Conservation (phyloP, 352 stramenopile species). For the Phytophthora uliginosa region DNA sequence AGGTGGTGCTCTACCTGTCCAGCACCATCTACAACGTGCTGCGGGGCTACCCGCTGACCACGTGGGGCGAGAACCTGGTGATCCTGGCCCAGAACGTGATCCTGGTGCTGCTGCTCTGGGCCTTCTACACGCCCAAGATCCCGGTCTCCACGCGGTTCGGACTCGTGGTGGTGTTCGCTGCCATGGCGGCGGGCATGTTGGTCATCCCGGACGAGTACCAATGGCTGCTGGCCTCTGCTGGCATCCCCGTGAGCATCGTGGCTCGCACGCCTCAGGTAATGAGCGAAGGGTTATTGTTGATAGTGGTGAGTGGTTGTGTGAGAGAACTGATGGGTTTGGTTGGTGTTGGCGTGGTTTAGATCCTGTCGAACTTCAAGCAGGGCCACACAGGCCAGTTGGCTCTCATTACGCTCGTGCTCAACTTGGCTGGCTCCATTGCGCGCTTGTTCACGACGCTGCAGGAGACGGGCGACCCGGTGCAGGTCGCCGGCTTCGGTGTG, state of each 20-base stretch:
- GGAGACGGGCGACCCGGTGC: slow-evolving; percentile 84
- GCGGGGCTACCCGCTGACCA: slow-evolving; percentile 85
- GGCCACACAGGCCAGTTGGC: slow-evolving; percentile 91
- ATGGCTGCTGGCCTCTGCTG: slow-evolving; percentile 77
- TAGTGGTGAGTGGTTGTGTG: not conserved
- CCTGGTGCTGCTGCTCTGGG: slow-evolving; percentile 85
- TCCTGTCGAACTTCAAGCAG: slow-evolving; percentile 91
- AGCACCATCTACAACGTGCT: slow-evolving; percentile 89
- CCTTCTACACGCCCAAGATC: slow-evolving; percentile 74
- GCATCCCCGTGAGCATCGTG: slow-evolving; percentile 84
- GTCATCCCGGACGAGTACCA: slow-evolving; percentile 78
- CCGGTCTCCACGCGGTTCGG: slow-evolving; percentile 52
- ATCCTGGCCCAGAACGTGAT: slow-evolving; percentile 90
- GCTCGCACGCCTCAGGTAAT: slow-evolving; percentile 83
- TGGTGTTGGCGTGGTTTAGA: slow-evolving; percentile 48
- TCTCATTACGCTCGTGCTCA: slow-evolving; percentile 88
- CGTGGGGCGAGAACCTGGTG: slow-evolving; percentile 88
- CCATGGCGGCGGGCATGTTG: slow-evolving; percentile 62
- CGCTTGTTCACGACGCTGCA: slow-evolving; percentile 91
- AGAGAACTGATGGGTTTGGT: slow-evolving; percentile 9
- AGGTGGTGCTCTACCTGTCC: slow-evolving; percentile 86
- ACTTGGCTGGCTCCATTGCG: slow-evolving; percentile 82
- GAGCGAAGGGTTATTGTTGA: not conserved
- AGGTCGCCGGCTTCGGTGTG: slow-evolving; percentile 77
- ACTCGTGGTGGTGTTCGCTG: slow-evolving; percentile 61